These are phyloP conservation scores for Podaxis pistillaris DNA, from an alignment of 768 basidiomycete species.

Conservation along the genomic window DNA sequence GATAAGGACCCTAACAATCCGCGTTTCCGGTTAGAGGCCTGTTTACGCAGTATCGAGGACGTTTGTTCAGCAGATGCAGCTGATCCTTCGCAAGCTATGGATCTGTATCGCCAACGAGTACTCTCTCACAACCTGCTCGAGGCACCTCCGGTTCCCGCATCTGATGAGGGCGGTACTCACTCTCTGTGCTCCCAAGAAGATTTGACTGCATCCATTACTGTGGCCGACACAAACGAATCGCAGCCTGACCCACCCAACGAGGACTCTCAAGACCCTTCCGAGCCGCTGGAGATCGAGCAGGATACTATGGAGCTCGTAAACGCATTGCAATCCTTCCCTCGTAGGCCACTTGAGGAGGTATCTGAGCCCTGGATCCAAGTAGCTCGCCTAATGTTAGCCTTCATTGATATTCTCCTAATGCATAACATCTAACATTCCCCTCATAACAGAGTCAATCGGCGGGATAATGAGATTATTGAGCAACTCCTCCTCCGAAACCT, in stretches of 20 bases:
- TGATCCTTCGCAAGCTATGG: not conserved
- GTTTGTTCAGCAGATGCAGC: not conserved
- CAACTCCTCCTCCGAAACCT: not conserved
- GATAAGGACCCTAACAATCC: not conserved
- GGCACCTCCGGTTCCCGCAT: not conserved
- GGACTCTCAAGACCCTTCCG: not conserved
- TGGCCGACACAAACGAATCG: not conserved
- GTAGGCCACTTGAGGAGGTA: not conserved
- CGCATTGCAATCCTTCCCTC: not conserved
- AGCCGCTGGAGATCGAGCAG: not conserved
- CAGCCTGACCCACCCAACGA: not conserved
- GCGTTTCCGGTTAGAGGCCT: not conserved
- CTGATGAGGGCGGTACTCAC: not conserved
- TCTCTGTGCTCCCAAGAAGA: not conserved
- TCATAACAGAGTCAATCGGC: not conserved
- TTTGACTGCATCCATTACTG: not conserved
- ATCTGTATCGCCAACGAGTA: not conserved
- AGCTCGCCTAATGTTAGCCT: not conserved
- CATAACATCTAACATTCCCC: not conserved
- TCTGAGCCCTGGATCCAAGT: not conserved
- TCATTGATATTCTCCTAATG: not conserved
- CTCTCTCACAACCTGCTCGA: not conserved
- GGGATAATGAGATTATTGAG: not conserved
- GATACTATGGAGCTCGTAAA: not conserved
- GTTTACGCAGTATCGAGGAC: not conserved